phyloP scores from a whole-genome alignment of 2,329 filamentous ascomycete genomes.

The Lithohypha guttulata region DNA sequence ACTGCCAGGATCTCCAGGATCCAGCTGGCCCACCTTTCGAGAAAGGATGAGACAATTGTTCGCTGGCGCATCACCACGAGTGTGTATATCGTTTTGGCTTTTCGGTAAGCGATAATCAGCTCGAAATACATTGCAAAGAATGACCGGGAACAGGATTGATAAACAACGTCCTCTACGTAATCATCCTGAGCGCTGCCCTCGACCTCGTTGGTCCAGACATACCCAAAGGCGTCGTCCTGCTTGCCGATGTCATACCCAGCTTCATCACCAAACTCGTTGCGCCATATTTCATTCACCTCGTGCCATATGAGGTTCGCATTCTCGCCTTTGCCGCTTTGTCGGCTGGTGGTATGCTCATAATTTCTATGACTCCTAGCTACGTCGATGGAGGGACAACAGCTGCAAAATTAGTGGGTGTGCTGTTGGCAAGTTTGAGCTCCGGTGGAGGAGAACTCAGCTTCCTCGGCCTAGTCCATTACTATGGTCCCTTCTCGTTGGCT shows the following conservation, averaged over 20 bases:
- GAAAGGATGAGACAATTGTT: constrained; percentile 55
- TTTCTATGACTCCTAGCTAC: constrained; percentile 63
- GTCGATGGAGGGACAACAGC: constrained; percentile 51
- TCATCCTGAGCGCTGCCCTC: constrained; percentile 88
- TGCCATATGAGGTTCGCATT: constrained; percentile 70
- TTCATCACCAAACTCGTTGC: constrained; percentile 80
- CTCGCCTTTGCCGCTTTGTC: constrained; percentile 65
- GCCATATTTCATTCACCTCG: constrained; percentile 83
- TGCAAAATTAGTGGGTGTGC: constrained; percentile 70
- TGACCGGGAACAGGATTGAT: constrained; percentile 55
- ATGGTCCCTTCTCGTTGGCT: constrained; percentile 74
- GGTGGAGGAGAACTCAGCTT: constrained; percentile 88
- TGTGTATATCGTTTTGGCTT: constrained; percentile 79
- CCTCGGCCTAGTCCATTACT: constrained; percentile 83
- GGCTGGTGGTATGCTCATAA: constrained; percentile 74
- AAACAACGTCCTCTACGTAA: constrained; percentile 96
- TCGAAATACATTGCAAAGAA: constrained; percentile 1
- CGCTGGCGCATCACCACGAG: constrained; percentile 56
- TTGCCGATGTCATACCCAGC: constrained; percentile 83
- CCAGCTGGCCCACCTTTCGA: constrained; percentile 65
- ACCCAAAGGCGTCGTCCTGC: constrained; percentile 84
- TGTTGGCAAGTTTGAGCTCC: constrained; percentile 72
- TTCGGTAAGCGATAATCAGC: constrained; percentile 53
- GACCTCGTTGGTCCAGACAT: constrained; percentile 81
- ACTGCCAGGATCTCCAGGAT: constrained; percentile 46